These are phyloP conservation scores for Arthrobotrys megalospora DNA, from an alignment of 2,329 filamentous ascomycete species.

Conservation along the genomic window DNA sequence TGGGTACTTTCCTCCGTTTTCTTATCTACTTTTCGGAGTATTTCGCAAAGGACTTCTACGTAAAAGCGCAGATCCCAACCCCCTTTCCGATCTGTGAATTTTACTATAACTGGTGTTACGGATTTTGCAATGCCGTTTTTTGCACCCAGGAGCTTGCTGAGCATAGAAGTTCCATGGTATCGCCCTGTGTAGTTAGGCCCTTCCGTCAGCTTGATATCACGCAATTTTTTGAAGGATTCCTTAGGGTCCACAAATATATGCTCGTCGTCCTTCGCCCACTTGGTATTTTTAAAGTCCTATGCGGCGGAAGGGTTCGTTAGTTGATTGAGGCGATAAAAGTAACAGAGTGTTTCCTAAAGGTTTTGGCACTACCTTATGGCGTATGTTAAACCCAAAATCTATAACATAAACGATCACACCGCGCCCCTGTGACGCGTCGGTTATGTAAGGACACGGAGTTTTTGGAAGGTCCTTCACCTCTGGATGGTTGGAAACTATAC, in stretches of 20 bases:
- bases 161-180: not conserved
- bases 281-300: slow-evolving; percentile 7
- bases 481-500: slow-evolving; percentile 14
- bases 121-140: slow-evolving; percentile 1
- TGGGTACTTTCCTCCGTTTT: no score
- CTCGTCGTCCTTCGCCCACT: not conserved
- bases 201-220: not conserved
- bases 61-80: not conserved
- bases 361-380: not conserved
- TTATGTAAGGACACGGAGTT: not conserved
- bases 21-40: not conserved
- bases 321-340: no score
- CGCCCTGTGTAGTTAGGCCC: no score
- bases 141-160: not conserved
- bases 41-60: not conserved
- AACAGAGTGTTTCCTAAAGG: no score
- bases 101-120: slow-evolving; percentile 17
- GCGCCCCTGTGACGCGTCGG: not conserved
- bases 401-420: slow-evolving; percentile 15
- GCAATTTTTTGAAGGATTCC: not conserved
- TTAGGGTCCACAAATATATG: slow-evolving; percentile 8
- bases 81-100: not conserved
- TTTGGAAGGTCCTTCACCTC: not conserved
- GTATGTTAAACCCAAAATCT: not conserved
- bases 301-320: not conserved